Evolutionary conservation across 768 basidiomycete genomes (phyloP).

Genomic region (Tricholomella constricta): DNA sequence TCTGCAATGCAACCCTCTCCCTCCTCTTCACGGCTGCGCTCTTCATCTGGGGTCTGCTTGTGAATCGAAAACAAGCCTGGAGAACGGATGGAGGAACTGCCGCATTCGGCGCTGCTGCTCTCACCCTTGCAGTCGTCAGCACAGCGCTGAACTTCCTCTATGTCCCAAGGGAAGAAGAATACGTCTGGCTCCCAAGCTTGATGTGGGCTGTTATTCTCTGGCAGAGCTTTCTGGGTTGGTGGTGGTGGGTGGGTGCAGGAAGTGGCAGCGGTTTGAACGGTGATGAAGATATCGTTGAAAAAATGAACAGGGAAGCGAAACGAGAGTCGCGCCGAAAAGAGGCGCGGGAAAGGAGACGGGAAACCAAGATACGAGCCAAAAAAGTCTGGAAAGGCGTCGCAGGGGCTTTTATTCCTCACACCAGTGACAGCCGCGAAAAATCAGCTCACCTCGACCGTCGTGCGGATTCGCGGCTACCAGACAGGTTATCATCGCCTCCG

Average conservation of each 20-base stretch:
- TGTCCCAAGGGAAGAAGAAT: conserved; percentile 80
- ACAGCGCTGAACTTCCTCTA: conserved; percentile 89
- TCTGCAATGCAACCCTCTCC: conserved; percentile 96
- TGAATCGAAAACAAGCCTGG: conserved; percentile 93
- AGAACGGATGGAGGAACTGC: conserved; percentile 96
- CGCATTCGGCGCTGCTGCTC: conserved; percentile 84
- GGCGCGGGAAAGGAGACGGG: conserved; percentile 47
- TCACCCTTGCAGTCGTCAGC: conserved; percentile 78
- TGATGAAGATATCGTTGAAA: conserved; percentile 66
- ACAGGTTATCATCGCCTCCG: conserved; percentile 5
- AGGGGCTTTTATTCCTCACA: conserved; percentile 42
- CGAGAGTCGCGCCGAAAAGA: conserved; percentile 48
- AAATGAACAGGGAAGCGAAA: conserved; percentile 55
- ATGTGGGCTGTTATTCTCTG: conserved; percentile 93
- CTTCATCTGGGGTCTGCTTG: conserved; percentile 88
- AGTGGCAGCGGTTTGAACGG: conserved; percentile 60
- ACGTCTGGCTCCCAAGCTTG: conserved; percentile 88
- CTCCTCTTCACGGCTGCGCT: conserved; percentile 90
- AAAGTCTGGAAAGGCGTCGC: conserved; percentile 62
- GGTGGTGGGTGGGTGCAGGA: conserved; percentile 99
- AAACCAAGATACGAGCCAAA: conserved; percentile 54
- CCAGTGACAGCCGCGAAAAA: conserved; percentile 1
- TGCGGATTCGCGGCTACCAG: background rate
- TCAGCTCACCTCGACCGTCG: background rate
- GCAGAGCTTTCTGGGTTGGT: conserved; percentile 97